Conservation (phyloP, 177 flowering plant species). For the Vitis hybrid region DNA sequence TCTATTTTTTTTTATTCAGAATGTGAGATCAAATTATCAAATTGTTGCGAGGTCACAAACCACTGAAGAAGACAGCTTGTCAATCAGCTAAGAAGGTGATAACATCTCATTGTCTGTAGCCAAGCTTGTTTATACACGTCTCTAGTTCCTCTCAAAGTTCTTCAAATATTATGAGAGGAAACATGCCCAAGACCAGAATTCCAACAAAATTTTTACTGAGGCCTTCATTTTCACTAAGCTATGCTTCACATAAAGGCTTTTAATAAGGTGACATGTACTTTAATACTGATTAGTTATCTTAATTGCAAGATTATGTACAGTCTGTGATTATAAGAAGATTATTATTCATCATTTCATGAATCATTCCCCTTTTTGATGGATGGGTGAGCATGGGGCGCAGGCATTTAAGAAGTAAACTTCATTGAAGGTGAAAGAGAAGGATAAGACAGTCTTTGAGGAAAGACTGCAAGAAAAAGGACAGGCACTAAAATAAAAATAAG, state of each 20-base stretch:
- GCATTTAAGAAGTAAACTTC: no score
- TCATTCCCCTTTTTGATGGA: no score
- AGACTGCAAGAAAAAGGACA: no score
- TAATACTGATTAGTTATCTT: not conserved
- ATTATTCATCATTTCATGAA: not conserved
- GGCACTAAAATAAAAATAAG: no score
- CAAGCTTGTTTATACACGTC: no score
- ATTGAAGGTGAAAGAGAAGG: no score
- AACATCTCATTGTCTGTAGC: no score
- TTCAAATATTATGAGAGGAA: no score
- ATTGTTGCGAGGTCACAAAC: slow-evolving; percentile 20
- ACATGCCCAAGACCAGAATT: no score
- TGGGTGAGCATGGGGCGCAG: no score
- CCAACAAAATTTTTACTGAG: not conserved
- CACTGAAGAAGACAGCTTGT: slow-evolving; percentile 13
- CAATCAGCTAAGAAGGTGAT: slow-evolving; percentile 10
- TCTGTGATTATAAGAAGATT: not conserved
- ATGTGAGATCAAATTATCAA: slow-evolving; percentile 65
- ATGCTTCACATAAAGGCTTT: not conserved
- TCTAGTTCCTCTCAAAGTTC: no score
- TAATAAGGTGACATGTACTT: not conserved
- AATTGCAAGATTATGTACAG: not conserved
- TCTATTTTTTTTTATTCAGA: slow-evolving; percentile 31
- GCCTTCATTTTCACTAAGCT: not conserved
- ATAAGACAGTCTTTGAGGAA: no score